Base-by-base conservation (phyloP, 1,284 basidiomycete species). In the Heterobasidion occidentale region DNA sequence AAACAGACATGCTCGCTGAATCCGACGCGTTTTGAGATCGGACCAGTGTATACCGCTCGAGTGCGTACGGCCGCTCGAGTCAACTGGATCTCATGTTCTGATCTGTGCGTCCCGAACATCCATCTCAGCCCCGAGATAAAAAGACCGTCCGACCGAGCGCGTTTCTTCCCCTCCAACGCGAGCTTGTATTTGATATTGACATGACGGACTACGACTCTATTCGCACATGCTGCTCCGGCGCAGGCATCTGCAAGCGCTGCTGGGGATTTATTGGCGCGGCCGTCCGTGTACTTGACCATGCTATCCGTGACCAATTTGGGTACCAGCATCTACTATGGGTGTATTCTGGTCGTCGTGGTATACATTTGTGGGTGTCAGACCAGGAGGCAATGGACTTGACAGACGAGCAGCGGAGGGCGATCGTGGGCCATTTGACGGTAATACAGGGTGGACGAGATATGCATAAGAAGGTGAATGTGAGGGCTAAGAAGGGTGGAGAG, bases 191-290 rank as follows among this genome's bases (percentile, higher is more conserved):
- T 67, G 97, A 99, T 84, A 98, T 99, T 68, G 96, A 99, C 72
- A 98, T 99, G 95, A 97, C 96, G 15, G 96, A 99, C 73, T 99
- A 99, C 74, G 97, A 99, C 70, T 80, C 88, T 58, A 85, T 99
- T 65, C 87, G 97, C 53, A 98, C 93, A 0, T 99, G 97, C 73
- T 99, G 97, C 72, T 86, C 86, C 2, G 92, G 87, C 56, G 93
- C 95, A 56, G 87, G 81, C 58, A 98, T 99, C 70, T 99, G 96
- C 75, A 81, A 79, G 61, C 82, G 88, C 46, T 99, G 97, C 74
- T 99, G 97, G 96, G 83, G 79, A 1, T 98, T 95, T 74, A 98
- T 99, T 65, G 82, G 91, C 12, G 88, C 90, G 17, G 97, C 97
- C 0, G 94, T 98, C 51, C 86, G 86, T 63, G 90, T 99, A 9